Evolutionary conservation across 768 basidiomycete genomes (phyloP).

Genomic region (Lactifluus volemus): DNA sequence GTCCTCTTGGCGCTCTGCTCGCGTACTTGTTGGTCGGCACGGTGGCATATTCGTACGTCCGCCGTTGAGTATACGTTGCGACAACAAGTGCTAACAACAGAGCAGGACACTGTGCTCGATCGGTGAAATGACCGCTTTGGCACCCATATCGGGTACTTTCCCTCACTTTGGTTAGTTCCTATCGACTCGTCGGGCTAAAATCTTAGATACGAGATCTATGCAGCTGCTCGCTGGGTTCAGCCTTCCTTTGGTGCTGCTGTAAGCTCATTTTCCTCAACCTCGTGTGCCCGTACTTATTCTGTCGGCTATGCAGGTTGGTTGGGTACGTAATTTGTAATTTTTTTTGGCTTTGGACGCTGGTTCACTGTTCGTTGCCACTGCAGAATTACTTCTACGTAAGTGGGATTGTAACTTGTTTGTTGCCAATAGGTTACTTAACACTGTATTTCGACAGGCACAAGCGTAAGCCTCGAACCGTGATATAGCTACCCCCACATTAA

Average conservation of each 20-base stretch:
- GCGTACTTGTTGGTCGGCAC: slow-evolving; percentile 58
- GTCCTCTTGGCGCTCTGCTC: slow-evolving; percentile 58
- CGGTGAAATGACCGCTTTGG: slow-evolving; percentile 75
- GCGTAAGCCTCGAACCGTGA: slow-evolving; percentile 18
- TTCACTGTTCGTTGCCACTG: neutral
- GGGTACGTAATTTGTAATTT: slow-evolving; percentile 21
- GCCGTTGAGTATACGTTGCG: slow-evolving; percentile 26
- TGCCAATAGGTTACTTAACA: neutral
- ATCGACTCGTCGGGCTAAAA: neutral
- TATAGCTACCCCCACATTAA: neutral
- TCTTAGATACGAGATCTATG: neutral
- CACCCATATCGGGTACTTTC: slow-evolving; percentile 71
- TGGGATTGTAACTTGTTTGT: slow-evolving; percentile 18
- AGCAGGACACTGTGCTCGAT: slow-evolving; percentile 52
- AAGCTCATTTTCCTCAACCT: slow-evolving; percentile 11
- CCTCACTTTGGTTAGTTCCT: slow-evolving; percentile 52
- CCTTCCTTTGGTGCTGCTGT: slow-evolving; percentile 31
- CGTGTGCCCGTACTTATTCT: neutral
- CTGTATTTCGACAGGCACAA: slow-evolving; percentile 23
- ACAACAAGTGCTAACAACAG: neutral
- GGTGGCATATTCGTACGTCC: slow-evolving; percentile 51
- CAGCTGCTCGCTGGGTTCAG: slow-evolving; percentile 30
- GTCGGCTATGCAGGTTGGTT: slow-evolving; percentile 20
- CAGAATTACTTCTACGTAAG: slow-evolving; percentile 47
- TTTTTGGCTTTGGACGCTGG: neutral